Percentiles rank a stretch among this genome's conserved stretches.
phyloP scores from a whole-genome alignment of 768 basidiomycete species.

The Jaapia argillacea region DNA sequence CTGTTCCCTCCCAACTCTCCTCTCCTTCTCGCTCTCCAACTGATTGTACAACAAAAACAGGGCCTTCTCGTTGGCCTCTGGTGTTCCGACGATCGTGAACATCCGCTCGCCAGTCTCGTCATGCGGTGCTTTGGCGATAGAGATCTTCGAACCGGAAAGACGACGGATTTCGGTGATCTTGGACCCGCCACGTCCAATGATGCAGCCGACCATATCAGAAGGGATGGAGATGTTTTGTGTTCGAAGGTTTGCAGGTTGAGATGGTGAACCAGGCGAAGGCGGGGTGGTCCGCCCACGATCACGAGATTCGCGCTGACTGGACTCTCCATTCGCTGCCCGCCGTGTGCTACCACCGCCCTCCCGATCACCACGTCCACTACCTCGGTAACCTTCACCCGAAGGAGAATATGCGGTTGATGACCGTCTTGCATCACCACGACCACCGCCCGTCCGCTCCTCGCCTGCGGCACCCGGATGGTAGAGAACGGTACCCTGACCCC shows the following conservation, averaged over 20 bases:
- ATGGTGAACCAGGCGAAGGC: conserved; percentile 37
- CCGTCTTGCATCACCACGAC: conserved; percentile 45
- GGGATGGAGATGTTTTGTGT: conserved; percentile 99
- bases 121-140: conserved; percentile 98
- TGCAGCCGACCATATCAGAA: conserved; percentile 97
- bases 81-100: conserved; percentile 97
- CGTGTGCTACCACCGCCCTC: no score
- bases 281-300: conserved; percentile 42
- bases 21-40: conserved; percentile 92
- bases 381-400: conserved; percentile 23
- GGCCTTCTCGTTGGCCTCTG: conserved; percentile 96
- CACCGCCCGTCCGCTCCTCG: conserved; percentile 49
- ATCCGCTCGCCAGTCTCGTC: conserved; percentile 98
- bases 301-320: no score
- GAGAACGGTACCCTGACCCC: conserved; percentile 86
- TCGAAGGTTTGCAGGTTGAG: conserved; percentile 65
- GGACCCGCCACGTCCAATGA: conserved; percentile 92
- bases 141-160: conserved; percentile 94
- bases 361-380: conserved; percentile 49
- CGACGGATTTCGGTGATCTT: conserved; percentile 99
- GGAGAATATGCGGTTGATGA: conserved; percentile 14
- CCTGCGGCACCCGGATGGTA: conserved; percentile 84
- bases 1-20: conserved; percentile 78
- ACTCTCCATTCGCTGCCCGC: no score
- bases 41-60: conserved; percentile 96